Evolutionary conservation across 768 basidiomycete genomes (phyloP), one percentile per base, ranked within the genome.

Genomic region (Xerocomus potaroensis): DNA sequence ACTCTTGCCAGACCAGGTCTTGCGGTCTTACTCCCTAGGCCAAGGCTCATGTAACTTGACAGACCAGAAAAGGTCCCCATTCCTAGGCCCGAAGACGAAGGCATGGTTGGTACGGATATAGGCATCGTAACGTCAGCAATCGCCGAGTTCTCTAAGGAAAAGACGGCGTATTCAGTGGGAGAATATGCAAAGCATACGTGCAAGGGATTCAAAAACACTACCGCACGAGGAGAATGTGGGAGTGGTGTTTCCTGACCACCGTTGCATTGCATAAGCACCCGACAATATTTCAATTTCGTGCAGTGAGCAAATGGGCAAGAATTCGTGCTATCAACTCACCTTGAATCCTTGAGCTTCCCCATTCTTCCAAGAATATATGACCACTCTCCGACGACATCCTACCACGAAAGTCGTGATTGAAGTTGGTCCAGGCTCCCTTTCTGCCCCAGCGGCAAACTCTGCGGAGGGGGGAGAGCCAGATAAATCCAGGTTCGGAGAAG

Each of bases 141-240:
- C 3, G 76, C 69, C 71, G 79, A 78, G 1, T 73, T 76, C 31
- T 76, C 71, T 30, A 90, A 66, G 3, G 79, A 81, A 53, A 91
- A 87, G 7, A 93, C 66, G 1, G 83, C 86, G 50, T 79, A 73
- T 26, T 67, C 65, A 0, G 85, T 80, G 0, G 80, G 74, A n/a
- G 87, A 80, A 63, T 92, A 92, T 0, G 86, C 89, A 52, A 93
- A 81, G 54, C 86, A 85, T 8, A 78, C 72, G 1, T 72, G 72
- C 21, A 81, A 73, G 5, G 76, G 57, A 49, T 80, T 71, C 41
- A 91, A 66, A 62, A 97, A 94, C 3, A 83, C 72, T 41, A 96
- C 83, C 0, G 78, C 74, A 32, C 96, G 80, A n/a, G 96, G 84
- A 8, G 93, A 92, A 62, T 98, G 95, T 11, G 94, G 88, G 4